Conservation (phyloP, 164 flowering plant genomes). For the Dillenia suffruticosa region DNA sequence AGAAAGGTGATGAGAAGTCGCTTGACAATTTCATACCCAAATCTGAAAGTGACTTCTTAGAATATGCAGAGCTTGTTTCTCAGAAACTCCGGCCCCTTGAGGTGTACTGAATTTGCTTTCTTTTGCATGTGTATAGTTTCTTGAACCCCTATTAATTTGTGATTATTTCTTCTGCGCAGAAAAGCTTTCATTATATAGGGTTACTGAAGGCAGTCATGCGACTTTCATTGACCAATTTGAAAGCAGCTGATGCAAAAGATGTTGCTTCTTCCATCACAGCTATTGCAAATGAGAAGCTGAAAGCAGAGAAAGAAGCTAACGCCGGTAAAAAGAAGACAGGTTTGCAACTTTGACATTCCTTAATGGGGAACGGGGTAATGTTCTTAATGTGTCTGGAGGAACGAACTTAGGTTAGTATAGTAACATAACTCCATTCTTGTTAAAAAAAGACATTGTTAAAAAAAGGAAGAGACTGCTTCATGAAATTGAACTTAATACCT, state of each 20-base stretch:
- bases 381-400: too few species aligned
- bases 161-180: slow-evolving; percentile 37
- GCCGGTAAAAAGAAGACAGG: slow-evolving; percentile 92
- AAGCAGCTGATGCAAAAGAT: slow-evolving; percentile 96
- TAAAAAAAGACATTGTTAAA: too few species aligned
- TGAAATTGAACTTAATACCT: too few species aligned
- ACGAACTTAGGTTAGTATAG: too few species aligned
- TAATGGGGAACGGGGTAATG: too few species aligned
- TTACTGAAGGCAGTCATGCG: slow-evolving; percentile 88
- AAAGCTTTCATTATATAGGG: slow-evolving; percentile 85
- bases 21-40: slow-evolving; percentile 90
- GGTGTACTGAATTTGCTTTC: slow-evolving; percentile 33
- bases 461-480: too few species aligned
- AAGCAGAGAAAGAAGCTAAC: slow-evolving; percentile 90
- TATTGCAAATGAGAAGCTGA: slow-evolving; percentile 90
- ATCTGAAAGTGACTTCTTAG: slow-evolving; percentile 77
- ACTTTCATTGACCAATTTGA: slow-evolving; percentile 62
- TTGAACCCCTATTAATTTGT: not conserved
- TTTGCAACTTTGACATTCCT: slow-evolving; percentile 12
- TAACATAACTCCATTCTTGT: too few species aligned
- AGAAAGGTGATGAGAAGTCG: slow-evolving; percentile 61
- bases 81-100: slow-evolving; percentile 75
- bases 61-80: slow-evolving; percentile 87
- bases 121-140: not conserved
- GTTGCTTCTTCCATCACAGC: slow-evolving; percentile 84